Evolutionary conservation across 371 early-diverging fungal genomes (phyloP).

Genomic region (Rhizopus arrhizus): DNA sequence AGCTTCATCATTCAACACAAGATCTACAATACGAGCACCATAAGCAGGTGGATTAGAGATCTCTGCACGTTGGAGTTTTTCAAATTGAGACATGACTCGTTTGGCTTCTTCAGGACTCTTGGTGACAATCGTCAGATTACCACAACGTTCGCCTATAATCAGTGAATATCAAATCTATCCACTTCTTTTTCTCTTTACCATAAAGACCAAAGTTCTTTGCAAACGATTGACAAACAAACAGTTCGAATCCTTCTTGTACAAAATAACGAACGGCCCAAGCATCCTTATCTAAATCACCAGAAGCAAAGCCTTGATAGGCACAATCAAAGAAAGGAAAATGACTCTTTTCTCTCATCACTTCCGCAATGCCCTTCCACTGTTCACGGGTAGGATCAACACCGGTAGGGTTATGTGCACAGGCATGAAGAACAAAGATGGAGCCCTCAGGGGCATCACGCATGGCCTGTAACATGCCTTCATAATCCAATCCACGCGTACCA

Average conservation of each 20-base stretch:
- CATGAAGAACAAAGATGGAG: constrained; percentile 85
- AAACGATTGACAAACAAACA: constrained; percentile 89
- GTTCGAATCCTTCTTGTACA: constrained; percentile 86
- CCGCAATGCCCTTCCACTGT: constrained; percentile 91
- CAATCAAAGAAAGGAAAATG: constrained; percentile 96
- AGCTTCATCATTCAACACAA: constrained; percentile 78
- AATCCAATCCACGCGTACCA: constrained; percentile 73
- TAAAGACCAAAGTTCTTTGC: constrained; percentile 98
- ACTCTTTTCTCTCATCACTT: constrained; percentile 68
- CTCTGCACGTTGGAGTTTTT: constrained; percentile 78
- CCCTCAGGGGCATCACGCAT: constrained; percentile 74
- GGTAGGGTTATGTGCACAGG: constrained; percentile 97
- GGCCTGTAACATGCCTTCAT: constrained; percentile 71
- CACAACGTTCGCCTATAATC: constrained; percentile 80
- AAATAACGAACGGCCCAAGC: constrained; percentile 92
- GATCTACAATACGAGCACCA: constrained; percentile 86
- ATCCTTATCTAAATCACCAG: constrained; percentile 88
- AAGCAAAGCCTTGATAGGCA: constrained; percentile 98
- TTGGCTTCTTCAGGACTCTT: constrained; percentile 50
- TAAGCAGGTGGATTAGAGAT: constrained; percentile 91
- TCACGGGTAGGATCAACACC: constrained; percentile 93
- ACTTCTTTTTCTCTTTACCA: constrained; percentile 43
- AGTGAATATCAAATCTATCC: too few relatives aligned
- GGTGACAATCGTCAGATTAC: constrained; percentile 81
- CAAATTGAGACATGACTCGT: constrained; percentile 79